Evolutionary conservation across 805 yeast genomes (phyloP).

Genomic region (Metschnikowia picachoensis): DNA sequence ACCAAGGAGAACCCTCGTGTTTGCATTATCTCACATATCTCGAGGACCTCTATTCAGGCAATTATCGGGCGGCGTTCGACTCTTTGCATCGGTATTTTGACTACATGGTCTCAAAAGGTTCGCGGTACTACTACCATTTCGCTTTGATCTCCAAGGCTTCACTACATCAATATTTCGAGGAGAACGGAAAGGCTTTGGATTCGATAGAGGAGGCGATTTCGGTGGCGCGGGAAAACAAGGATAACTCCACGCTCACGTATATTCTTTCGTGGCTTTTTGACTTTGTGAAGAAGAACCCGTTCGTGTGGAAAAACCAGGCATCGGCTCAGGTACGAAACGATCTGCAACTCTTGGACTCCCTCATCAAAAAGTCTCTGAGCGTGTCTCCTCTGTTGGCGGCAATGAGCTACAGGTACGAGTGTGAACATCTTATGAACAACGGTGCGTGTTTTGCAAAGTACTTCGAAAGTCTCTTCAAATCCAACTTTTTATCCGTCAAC

Average conservation of each 20-base stretch:
- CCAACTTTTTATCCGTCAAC: conserved; percentile 52
- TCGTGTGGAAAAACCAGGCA: conserved; percentile 41
- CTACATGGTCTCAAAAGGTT: conserved; percentile 66
- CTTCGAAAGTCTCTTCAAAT: conserved; percentile 55
- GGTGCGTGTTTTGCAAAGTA: conserved; percentile 45
- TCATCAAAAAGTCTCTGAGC: conserved; percentile 50
- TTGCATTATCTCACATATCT: conserved; percentile 57
- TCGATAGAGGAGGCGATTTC: conserved; percentile 84
- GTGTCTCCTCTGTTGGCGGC: conserved; percentile 50
- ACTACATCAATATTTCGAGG: conserved; percentile 64
- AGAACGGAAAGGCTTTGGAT: conserved; percentile 63
- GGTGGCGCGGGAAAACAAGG: conserved; percentile 83
- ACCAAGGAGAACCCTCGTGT: conserved; percentile 19
- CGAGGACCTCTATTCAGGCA: conserved; percentile 53
- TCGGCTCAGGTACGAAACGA: conserved; percentile 50
- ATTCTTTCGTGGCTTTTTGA: conserved; percentile 71
- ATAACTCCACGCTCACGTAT: conserved; percentile 65
- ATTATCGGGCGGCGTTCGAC: conserved; percentile 55
- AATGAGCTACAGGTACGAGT: conserved; percentile 63
- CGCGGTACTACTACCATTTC: conserved; percentile 66
- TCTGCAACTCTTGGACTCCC: conserved; percentile 62
- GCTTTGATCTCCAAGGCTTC: conserved; percentile 72
- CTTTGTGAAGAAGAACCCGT: conserved; percentile 66
- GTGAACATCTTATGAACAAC: conserved; percentile 48
- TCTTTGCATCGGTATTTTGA: conserved; percentile 63